Base-by-base conservation (phyloP, 2,329 filamentous ascomycete genomes). In the Pleoardoris graminearum region DNA sequence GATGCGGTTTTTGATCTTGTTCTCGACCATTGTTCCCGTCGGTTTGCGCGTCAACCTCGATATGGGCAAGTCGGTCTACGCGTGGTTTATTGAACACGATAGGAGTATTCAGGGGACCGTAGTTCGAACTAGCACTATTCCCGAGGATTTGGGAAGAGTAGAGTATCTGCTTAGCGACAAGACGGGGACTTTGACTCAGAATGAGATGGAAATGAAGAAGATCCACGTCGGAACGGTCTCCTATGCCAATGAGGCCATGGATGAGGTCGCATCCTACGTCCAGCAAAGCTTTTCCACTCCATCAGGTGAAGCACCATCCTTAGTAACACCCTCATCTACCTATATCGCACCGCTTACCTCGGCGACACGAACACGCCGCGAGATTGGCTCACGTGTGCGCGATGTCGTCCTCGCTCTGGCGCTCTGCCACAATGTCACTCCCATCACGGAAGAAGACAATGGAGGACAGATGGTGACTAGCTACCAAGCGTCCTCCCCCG, bases 1-100 rank as follows among this genome's bases (percentile, higher is more conserved):
- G 65, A 94, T 96, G 86, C 87, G 93, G n/a, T 99, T 97, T 70
- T 77, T 99, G 58, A 95, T 99, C 55, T 80, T 99, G 1, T 99
- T 99, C 78, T 97, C 93, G n/a, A 97, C 93, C 0, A 99, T 99
- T 66, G 95, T 99, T 22, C 94, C 94, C 1, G 97, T 99, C 73
- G 96, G 91, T 75, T 79, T 99, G 61, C 88, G 94, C 45, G 94
- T 99, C 62, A 99, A 99, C 69, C 80, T 99, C 16, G 94, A 99
- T 69, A 88, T 99, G 84, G 95, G 93, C 33, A 99, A 99, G 75
- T 93, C 90, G 50, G 91, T 94, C 2, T 99, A 97, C 74, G 95
- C 92, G 7, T 90, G 88, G 77, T 96, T 97, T 68, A 99, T 99
- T 53, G 91, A 99, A 70, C 83, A 87, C 43, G 94, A 99, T 66